phyloP scores from a whole-genome alignment of 768 basidiomycete species.

The Pholiota molesta region DNA sequence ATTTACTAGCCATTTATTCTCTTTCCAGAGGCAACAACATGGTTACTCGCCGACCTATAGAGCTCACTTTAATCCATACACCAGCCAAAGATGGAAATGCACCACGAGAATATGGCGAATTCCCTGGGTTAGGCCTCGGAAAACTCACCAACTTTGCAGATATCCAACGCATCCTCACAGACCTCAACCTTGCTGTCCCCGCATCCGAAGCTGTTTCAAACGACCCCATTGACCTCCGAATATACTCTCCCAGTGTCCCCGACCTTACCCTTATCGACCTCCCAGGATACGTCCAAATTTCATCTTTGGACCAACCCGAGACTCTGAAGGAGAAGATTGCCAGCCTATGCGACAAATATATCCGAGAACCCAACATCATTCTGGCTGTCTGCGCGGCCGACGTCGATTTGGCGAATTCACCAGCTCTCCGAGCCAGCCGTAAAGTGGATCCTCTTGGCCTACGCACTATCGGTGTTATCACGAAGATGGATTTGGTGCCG shows the following conservation, averaged over 20 bases:
- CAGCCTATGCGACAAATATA: constrained; percentile 90
- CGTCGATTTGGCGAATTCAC: constrained; percentile 97
- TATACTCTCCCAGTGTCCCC: constrained; percentile 94
- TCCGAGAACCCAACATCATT: constrained; percentile 99
- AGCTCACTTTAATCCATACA: constrained; percentile 94
- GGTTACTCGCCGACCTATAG: constrained; percentile 98
- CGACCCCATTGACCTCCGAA: constrained; percentile 95
- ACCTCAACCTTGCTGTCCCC: constrained; percentile 93
- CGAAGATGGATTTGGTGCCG: constrained; percentile 97
- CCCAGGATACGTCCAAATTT: constrained; percentile 95
- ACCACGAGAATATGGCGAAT: constrained; percentile 87
- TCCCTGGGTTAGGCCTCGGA: constrained; percentile 87
- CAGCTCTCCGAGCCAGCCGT: constrained; percentile 90
- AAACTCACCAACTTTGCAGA: constrained; percentile 90
- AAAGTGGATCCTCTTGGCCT: constrained; percentile 94
- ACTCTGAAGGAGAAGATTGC: constrained; percentile 92
- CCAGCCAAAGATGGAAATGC: constrained; percentile 60
- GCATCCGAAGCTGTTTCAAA: constrained; percentile 89
- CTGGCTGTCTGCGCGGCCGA: constrained; percentile 99
- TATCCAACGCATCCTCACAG: constrained; percentile 91
- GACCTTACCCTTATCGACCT: constrained; percentile 97
- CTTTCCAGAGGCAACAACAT: constrained; percentile 92
- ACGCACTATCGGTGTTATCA: constrained; percentile 96
- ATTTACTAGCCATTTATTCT: constrained; percentile 6
- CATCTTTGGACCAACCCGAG: constrained; percentile 95